Base-by-base conservation (phyloP, 208 protist genomes). In the Crithidia mellificae region DNA sequence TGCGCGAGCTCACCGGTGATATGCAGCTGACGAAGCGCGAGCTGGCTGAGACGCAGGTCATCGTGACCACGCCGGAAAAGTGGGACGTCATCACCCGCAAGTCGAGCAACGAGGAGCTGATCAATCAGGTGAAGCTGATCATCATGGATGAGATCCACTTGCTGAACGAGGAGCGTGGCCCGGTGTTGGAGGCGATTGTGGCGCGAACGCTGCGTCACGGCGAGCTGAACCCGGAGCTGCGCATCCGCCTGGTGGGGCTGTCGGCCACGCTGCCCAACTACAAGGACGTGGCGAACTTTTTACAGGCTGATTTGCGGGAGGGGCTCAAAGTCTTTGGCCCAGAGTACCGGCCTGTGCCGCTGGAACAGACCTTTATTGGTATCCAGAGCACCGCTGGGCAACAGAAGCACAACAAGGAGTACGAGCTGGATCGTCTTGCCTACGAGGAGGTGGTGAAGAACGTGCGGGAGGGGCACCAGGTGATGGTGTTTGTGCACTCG, bases 21-120 rank as follows among this genome's bases (percentile, higher is more conserved):
- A 99, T 99, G 97, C 97, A 99, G 80, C 88, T 99, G 32, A 99
- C 98, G 11, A 97, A 98, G 80, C 84, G 92, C 54, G 98, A 99
- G 81, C 78, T 99, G 11, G 79, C 82, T 22, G 91, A 98, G 63
- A 99, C 98, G 38, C 97, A 99, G 61, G 92, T 99, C 53, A 98
- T 99, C 47, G 97, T 99, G 15, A 99, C 98, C 2, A 99, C 99
- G 8, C 98, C 99, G 7, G 98, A 99, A 78, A 99, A 99, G 83
- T 99, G 98, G 98, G 99, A 99, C 80, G 98, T 99, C 24, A 97
- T 99, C 38, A 99, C 98, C 17, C 90, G 99, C 68, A 99, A 99
- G 82, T 90, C 90, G 58, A 94, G 80, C 62, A 99, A 99, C 73
- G 80, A 91, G n/a, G 93, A 93, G 30, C 83, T 99, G 2, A 76